phyloP scores from a whole-genome alignment of 352 stramenopile species.

The Globisporangium takayamanum region DNA sequence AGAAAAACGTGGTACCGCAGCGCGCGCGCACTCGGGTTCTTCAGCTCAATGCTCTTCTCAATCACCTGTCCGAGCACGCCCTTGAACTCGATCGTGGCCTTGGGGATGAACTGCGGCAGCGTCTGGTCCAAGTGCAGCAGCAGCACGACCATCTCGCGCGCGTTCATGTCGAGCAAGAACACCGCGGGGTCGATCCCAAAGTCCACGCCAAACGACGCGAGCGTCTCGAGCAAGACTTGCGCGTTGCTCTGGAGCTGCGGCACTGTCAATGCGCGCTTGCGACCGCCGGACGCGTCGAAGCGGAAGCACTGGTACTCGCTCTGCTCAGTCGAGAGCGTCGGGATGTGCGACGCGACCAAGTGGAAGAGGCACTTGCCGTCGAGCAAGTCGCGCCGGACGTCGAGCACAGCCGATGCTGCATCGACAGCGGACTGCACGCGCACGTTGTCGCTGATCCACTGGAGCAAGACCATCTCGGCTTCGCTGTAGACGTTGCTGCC shows the following conservation, averaged over 20 bases:
- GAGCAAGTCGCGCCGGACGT: slow-evolving; percentile 42
- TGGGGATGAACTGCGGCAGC: slow-evolving; percentile 89
- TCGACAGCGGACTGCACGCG: slow-evolving; percentile 4
- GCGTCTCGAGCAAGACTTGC: slow-evolving; percentile 42
- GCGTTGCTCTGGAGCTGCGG: slow-evolving; percentile 57
- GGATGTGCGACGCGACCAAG: slow-evolving; percentile 83
- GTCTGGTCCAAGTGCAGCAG: slow-evolving; percentile 89
- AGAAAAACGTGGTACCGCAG: slow-evolving; percentile 89
- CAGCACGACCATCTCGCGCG: slow-evolving; percentile 75
- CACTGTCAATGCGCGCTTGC: slow-evolving; percentile 14
- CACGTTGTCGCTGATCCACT: slow-evolving; percentile 86
- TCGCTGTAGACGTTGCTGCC: slow-evolving; percentile 91
- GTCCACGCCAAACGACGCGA: slow-evolving; percentile 66
- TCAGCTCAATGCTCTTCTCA: slow-evolving; percentile 91
- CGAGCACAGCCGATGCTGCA: neutral
- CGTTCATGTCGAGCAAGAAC: slow-evolving; percentile 53
- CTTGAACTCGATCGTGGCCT: slow-evolving; percentile 91
- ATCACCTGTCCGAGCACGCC: slow-evolving; percentile 81
- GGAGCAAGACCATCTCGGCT: slow-evolving; percentile 85
- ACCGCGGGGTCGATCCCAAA: slow-evolving; percentile 57
- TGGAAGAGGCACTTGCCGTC: slow-evolving; percentile 83
- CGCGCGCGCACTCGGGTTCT: slow-evolving; percentile 79
- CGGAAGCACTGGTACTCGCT: slow-evolving; percentile 71
- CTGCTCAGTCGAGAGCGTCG: slow-evolving; percentile 57
- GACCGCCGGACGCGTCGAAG: slow-evolving; percentile 12